These are phyloP conservation scores for Verticillium longisporum DNA, from an alignment of 2,329 filamentous ascomycete genomes.

Conservation along the genomic window DNA sequence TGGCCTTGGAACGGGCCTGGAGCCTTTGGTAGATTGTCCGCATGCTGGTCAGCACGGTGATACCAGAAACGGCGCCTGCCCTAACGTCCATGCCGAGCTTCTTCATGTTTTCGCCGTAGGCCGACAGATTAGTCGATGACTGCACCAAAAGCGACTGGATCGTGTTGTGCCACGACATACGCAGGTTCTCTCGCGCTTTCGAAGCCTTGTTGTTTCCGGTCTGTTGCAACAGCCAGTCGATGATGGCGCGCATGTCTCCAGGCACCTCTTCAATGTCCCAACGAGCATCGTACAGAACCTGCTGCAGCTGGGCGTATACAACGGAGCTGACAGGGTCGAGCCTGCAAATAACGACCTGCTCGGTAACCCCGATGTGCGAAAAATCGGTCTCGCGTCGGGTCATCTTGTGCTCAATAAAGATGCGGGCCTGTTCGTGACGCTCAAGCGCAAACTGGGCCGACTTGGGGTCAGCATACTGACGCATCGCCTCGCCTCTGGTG, in stretches of 20 bases:
- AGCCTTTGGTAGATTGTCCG: not conserved
- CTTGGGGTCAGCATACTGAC: constrained; percentile 22
- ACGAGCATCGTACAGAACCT: constrained; percentile 18
- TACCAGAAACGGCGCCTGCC: not conserved
- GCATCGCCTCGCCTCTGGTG: constrained; percentile 24
- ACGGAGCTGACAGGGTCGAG: constrained; percentile 15
- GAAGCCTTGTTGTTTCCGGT: not conserved
- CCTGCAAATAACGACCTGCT: constrained; percentile 18
- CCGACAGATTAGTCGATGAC: not conserved
- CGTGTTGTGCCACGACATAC: not conserved
- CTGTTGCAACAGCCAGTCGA: not conserved
- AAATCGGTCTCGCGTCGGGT: constrained; percentile 22
- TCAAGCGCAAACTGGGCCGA: constrained; percentile 25
- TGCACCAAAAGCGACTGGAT: not conserved
- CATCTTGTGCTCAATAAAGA: constrained; percentile 22
- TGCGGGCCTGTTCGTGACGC: constrained; percentile 24
- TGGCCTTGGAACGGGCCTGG: constrained; percentile 1
- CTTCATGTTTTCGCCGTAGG: not conserved
- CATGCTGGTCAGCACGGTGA: not conserved
- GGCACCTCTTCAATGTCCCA: constrained; percentile 17
- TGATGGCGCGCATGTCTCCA: constrained; percentile 1
- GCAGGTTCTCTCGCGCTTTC: constrained; percentile 1
- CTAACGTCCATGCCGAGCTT: not conserved
- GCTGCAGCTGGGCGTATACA: constrained; percentile 21
- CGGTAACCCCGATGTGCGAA: constrained; percentile 11